Conservation (phyloP, 2,329 filamentous ascomycete species). For the Cladosporium velox region DNA sequence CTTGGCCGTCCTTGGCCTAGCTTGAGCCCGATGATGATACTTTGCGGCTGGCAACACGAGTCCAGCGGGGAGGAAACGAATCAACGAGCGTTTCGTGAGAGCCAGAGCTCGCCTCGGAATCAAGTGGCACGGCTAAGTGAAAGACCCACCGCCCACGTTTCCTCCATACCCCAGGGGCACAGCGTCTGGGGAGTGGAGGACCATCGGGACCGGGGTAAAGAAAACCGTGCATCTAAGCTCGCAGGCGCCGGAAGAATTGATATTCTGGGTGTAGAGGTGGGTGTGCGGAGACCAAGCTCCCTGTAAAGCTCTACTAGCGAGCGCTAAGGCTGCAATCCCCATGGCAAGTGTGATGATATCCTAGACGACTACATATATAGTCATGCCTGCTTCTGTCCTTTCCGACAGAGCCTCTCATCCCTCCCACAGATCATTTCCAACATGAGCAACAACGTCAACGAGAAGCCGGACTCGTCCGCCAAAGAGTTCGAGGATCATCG, state of each 20-base stretch:
- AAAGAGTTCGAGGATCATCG: constrained; percentile 4
- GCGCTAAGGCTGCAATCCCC: background rate
- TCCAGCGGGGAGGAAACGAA: constrained; percentile 14
- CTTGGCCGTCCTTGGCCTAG: constrained; percentile 8
- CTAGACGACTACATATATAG: constrained; percentile 7
- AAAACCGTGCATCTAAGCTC: background rate
- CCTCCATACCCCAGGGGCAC: constrained; percentile 9
- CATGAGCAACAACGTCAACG: constrained; percentile 14
- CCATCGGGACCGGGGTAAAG: constrained; percentile 7
- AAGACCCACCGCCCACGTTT: background rate
- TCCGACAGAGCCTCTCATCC: background rate
- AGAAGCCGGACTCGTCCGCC: constrained; percentile 20
- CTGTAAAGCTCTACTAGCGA: background rate
- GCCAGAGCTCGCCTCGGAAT: background rate
- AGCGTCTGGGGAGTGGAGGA: constrained; percentile 10
- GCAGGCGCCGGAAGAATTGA: background rate
- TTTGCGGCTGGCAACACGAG: background rate
- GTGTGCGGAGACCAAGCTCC: background rate
- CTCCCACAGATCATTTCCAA: constrained; percentile 17
- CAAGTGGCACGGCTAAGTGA: background rate
- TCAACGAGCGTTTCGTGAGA: background rate
- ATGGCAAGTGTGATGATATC: background rate
- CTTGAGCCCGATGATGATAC: background rate
- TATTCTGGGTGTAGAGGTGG: background rate
- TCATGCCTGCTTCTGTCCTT: constrained; percentile 1